phyloP scores from a whole-genome alignment of 495 filamentous ascomycete species.

The Hypomontagnella monticulosa region DNA sequence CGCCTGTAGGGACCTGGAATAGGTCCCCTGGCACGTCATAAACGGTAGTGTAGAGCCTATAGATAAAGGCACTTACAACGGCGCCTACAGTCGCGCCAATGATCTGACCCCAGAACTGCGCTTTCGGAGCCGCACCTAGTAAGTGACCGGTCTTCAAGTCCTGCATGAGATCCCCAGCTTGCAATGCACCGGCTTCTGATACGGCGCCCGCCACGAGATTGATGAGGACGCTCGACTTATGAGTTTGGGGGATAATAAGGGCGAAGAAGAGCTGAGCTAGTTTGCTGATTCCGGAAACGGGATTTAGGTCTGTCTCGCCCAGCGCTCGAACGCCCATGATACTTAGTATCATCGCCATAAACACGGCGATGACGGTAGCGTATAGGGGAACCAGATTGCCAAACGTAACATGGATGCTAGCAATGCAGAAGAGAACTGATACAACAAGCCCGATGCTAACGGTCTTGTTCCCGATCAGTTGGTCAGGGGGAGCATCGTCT shows the following conservation, averaged over 20 bases:
- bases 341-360: conserved; percentile 87
- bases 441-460: conserved; percentile 78
- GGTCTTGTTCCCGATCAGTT: conserved; percentile 78
- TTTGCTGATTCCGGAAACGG: conserved; percentile 96
- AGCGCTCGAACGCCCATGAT: conserved; percentile 96
- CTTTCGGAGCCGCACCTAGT: conserved; percentile 88
- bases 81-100: conserved; percentile 91
- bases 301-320: conserved; percentile 96
- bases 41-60: conserved; percentile 88
- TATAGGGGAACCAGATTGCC: conserved; percentile 71
- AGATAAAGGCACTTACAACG: conserved; percentile 85
- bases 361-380: conserved; percentile 82
- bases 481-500: conserved; percentile 81
- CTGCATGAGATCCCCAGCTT: conserved; percentile 98
- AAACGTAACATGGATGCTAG: conserved; percentile 82
- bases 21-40: conserved; percentile 87
- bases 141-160: conserved; percentile 97
- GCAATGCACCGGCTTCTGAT: conserved; percentile 83
- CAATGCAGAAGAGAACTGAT: conserved; percentile 81
- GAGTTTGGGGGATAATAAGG: conserved; percentile 76
- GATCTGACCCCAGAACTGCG: conserved; percentile 96
- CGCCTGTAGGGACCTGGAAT: conserved; percentile 93
- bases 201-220: conserved; percentile 96
- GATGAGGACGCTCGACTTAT: conserved; percentile 84
- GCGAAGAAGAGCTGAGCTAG: conserved; percentile 95